phyloP scores from a whole-genome alignment of 2,329 filamentous ascomycete species.

The Apiospora sp. region DNA sequence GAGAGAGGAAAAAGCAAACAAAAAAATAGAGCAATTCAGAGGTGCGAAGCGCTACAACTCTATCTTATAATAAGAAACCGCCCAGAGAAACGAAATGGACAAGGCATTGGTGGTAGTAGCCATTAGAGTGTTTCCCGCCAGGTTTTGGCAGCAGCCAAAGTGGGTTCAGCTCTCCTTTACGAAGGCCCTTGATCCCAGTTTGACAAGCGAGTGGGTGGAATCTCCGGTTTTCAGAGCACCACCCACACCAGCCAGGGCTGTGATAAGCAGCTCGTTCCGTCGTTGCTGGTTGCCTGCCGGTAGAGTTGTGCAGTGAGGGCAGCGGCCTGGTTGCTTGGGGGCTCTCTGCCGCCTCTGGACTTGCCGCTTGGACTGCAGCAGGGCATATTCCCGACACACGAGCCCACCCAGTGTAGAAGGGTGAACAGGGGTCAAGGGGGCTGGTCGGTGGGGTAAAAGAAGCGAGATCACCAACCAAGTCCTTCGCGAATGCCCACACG shows the following conservation, averaged over 20 bases:
- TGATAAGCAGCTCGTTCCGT: constrained; percentile 13
- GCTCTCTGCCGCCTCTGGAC: not conserved
- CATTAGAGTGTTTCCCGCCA: not conserved
- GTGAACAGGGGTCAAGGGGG: constrained; percentile 10
- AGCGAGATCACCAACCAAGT: constrained; percentile 4
- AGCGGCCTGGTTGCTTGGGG: not conserved
- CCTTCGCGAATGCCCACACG: not conserved
- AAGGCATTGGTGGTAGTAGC: not conserved
- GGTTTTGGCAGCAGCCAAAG: constrained; percentile 11
- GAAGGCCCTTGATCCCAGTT: not conserved
- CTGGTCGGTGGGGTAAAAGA: not conserved
- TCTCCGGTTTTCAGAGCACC: not conserved
- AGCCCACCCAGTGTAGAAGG: not conserved
- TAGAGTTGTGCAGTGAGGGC: not conserved
- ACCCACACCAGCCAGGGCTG: not conserved
- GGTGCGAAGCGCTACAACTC: not conserved
- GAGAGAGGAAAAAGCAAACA: not conserved
- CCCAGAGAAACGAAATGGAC: not conserved
- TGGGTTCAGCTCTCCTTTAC: constrained; percentile 7
- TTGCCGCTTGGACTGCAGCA: not conserved
- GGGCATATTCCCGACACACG: not conserved
- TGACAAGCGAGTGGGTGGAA: constrained; percentile 15
- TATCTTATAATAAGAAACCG: constrained; percentile 11
- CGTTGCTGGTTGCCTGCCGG: not conserved
- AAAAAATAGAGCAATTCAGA: not conserved